Conservation (phyloP, 2,329 filamentous ascomycete species). For the Aspergillus flavus region DNA sequence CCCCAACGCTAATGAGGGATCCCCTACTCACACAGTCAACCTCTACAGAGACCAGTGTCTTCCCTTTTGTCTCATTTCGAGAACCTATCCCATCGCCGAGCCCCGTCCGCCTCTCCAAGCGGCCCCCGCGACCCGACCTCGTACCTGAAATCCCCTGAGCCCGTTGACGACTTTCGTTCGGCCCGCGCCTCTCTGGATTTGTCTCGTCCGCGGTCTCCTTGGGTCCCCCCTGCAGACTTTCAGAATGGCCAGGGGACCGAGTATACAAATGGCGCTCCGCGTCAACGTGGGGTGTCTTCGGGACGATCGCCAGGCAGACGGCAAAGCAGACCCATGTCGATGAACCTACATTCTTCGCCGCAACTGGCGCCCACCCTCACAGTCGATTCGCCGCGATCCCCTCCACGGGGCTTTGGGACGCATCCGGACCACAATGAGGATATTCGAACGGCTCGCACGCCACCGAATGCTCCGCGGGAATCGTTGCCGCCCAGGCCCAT, state of each 20-base stretch:
- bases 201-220: conserved; percentile 43
- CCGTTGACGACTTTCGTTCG: conserved; percentile 32
- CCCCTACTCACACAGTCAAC: conserved; percentile 15
- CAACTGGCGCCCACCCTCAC: conserved; percentile 46
- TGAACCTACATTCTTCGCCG: conserved; percentile 45
- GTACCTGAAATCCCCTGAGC: conserved; percentile 35
- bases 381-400: conserved; percentile 48
- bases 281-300: conserved; percentile 48
- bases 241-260: conserved; percentile 24
- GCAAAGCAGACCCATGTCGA: conserved; percentile 56
- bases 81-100: conserved; percentile 43
- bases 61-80: conserved; percentile 54
- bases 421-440: conserved; percentile 66
- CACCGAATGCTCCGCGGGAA: conserved; percentile 27
- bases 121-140: conserved; percentile 33
- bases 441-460: conserved; percentile 51
- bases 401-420: conserved; percentile 36
- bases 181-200: conserved; percentile 47
- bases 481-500: conserved; percentile 25
- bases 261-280: conserved; percentile 26
- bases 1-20: conserved; percentile 4
- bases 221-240: conserved; percentile 31
- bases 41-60: conserved; percentile 49
- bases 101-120: conserved; percentile 30
- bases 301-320: conserved; percentile 60